Base-by-base conservation (phyloP, 202 grass and related monocot genomes). In the Dendrocalamus latiflorus region DNA sequence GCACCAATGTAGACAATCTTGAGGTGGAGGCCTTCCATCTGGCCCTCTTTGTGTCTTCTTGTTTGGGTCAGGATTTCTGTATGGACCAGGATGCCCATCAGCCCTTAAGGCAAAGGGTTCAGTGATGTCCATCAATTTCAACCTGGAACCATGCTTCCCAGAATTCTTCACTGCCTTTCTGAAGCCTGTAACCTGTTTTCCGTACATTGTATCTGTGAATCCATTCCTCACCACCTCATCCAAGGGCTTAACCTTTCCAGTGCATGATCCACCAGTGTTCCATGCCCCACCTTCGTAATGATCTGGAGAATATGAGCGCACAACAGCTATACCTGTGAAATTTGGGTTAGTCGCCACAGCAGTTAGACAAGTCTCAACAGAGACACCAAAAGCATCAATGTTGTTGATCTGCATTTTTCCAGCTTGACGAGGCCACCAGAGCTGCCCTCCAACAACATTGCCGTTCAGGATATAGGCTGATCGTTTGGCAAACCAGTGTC, bases 1-100 rank as follows among this genome's bases (percentile, higher is more conserved):
- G 81, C 94, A 97, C 94, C 94, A 98, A 56, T 95, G 95, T 36
- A 98, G 67, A 75, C 93, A 98, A 90, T 98, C 93, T 61, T 98
- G 93, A 43, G 95, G 95, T 4, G 95, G 95, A 50, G 95, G 95
- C 62, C 89, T 85, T 71, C 93, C 95, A 69, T 98, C 92, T n/a
- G 91, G 93, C 17, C 93, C 93, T 78, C 93, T 88, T 58, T 91
- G 85, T 20, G 93, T 98, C 69, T 93, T 91, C 93, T 98, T 98
- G 66, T 95, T 98, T n/a, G 95, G 93, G 38, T 98, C 91, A 17
- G 76, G 83, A 56, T 58, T 98, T 82, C 92, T 93, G 74, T 93
- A 98, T 12, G 95, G 93, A 51, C 95, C 93, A 63, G 95, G 95
- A 86, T 98, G 95, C 11, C 95, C 95, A 79, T 95, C 95, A 51